phyloP scores from a whole-genome alignment of 148 eudicot species.

The Rheum nobile region DNA sequence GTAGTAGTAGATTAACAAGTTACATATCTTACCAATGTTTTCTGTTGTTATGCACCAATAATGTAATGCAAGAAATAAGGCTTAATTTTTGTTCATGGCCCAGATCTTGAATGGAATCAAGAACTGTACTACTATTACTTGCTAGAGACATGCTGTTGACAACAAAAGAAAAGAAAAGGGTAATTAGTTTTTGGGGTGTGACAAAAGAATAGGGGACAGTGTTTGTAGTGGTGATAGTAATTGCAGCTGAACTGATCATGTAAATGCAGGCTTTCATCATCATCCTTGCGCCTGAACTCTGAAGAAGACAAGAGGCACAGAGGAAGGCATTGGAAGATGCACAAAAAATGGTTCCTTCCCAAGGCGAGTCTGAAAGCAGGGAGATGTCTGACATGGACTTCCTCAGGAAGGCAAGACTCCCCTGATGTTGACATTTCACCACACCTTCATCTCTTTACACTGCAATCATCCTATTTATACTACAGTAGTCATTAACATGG shows the following conservation, averaged over 20 bases:
- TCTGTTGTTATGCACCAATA: no score
- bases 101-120: neutral
- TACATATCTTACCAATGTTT: neutral
- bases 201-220: constrained; percentile 1
- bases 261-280: constrained; percentile 5
- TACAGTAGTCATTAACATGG: no score
- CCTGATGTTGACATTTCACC: constrained; percentile 7
- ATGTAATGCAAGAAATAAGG: no score
- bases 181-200: neutral
- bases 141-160: neutral
- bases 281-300: neutral
- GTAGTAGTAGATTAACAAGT: no score
- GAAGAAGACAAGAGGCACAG: neutral
- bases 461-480: neutral
- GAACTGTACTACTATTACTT: neutral
- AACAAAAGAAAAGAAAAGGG: neutral
- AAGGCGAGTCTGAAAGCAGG: neutral
- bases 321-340: constrained; percentile 1
- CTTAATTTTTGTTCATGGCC: neutral
- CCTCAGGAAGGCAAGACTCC: neutral
- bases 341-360: constrained; percentile 4
- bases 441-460: neutral
- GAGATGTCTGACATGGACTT: constrained; percentile 1
- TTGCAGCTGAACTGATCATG: constrained; percentile 2
- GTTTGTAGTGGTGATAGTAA: neutral